phyloP scores from a whole-genome alignment of 148 eudicot species.

The Chenopodium suecicum region DNA sequence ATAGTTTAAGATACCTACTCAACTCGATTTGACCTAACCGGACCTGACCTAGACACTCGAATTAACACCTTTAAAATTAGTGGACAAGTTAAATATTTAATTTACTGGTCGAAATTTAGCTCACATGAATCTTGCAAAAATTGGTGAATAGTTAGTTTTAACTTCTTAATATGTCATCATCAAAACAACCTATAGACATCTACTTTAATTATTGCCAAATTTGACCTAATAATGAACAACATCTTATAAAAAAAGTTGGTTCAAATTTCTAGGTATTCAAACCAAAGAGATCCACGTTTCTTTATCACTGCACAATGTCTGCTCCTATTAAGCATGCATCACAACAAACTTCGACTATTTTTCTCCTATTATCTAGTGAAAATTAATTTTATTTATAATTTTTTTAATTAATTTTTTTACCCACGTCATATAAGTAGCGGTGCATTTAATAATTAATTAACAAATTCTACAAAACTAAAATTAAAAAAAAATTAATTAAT shows the following conservation, averaged over 20 bases:
- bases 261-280: neutral
- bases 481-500: too few relatives aligned
- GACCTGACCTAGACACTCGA: too few relatives aligned
- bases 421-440: neutral
- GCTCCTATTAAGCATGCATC: neutral
- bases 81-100: too few relatives aligned
- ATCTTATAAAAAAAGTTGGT: neutral
- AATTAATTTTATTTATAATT: too few relatives aligned
- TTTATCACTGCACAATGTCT: neutral
- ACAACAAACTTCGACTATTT: neutral
- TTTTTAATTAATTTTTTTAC: too few relatives aligned
- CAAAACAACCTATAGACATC: slow-evolving; percentile 9
- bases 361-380: slow-evolving; percentile 14
- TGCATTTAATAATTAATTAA: too few relatives aligned
- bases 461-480: too few relatives aligned
- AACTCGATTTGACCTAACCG: too few relatives aligned
- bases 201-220: neutral
- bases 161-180: neutral
- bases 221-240: neutral
- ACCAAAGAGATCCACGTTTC: slow-evolving; percentile 5
- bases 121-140: neutral
- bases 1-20: too few relatives aligned
- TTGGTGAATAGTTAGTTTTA: neutral
- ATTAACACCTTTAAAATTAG: too few relatives aligned
- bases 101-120: too few relatives aligned